Percentiles rank a stretch among this genome's conserved stretches.
Evolutionary conservation across 116 monocot species (phyloP).

Genomic region (Phalaenopsis hybrid): DNA sequence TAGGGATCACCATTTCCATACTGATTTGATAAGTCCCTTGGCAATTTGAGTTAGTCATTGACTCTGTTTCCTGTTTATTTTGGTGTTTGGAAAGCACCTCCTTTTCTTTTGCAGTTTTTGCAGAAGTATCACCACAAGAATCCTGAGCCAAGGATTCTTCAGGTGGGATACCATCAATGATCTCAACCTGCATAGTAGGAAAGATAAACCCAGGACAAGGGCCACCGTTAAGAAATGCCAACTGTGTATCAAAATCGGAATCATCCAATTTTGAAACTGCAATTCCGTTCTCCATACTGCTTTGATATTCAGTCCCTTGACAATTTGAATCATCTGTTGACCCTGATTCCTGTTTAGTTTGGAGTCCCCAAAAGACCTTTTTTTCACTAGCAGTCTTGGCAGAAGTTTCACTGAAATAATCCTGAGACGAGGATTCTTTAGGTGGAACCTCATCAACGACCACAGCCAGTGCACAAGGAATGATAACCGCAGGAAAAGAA

Average conservation of each 20-base stretch:
- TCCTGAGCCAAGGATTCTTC: neutral
- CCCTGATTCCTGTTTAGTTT: slow-evolving; percentile 11
- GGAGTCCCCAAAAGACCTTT: slow-evolving; percentile 21
- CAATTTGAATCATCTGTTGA: neutral
- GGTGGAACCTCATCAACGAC: neutral
- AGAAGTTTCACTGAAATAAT: neutral
- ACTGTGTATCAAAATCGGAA: slow-evolving; percentile 17
- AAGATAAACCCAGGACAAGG: neutral
- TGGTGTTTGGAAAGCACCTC: slow-evolving; percentile 28
- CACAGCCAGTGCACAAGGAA: neutral
- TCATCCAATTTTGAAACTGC: slow-evolving; percentile 15
- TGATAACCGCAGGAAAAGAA: neutral
- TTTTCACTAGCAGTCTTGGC: neutral
- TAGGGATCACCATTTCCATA: neutral
- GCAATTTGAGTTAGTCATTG: neutral
- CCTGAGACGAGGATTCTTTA: neutral
- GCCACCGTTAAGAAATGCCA: neutral
- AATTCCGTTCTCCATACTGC: neutral
- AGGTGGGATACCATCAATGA: neutral
- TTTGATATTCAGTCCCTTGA: neutral
- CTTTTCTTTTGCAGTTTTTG: neutral
- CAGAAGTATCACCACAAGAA: neutral
- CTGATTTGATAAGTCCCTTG: slow-evolving; percentile 1
- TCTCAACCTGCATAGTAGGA: neutral
- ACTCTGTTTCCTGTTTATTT: slow-evolving; percentile 3